A percentile compares a stretch with the other conserved stretches of the same genome.
phyloP scores from a whole-genome alignment of 192 early-diverging fungal genomes.

The Thamnidium elegans region DNA sequence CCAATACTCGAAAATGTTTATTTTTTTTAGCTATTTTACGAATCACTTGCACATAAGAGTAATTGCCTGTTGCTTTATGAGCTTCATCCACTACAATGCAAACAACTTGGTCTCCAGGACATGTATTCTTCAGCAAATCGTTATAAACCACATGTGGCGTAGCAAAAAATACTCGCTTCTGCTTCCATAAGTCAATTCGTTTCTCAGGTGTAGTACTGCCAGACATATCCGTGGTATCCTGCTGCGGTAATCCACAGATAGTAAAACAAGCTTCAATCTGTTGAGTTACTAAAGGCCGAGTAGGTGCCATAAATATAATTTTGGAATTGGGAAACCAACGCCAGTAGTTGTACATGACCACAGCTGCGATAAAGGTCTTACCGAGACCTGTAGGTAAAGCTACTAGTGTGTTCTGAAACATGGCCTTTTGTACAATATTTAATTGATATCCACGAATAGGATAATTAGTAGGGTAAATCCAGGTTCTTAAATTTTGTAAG shows the following conservation, averaged over 20 bases:
- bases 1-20: conserved; percentile 70
- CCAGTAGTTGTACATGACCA: conserved; percentile 87
- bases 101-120: conserved; percentile 61
- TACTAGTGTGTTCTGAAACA: conserved; percentile 85
- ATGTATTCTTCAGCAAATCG: conserved; percentile 67
- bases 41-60: conserved; percentile 79
- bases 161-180: conserved; percentile 76
- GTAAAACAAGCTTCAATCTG: conserved; percentile 87
- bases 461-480: conserved; percentile 78
- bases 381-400: conserved; percentile 84
- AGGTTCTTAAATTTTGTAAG: conserved; percentile 44
- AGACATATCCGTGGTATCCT: conserved; percentile 63
- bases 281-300: conserved; percentile 86
- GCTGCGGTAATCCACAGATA: conserved; percentile 73
- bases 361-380: conserved; percentile 94
- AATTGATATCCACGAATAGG: conserved; percentile 82
- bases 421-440: conserved; percentile 72
- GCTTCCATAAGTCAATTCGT: conserved; percentile 58
- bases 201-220: conserved; percentile 50
- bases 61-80: conserved; percentile 81
- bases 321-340: conserved; percentile 89
- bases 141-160: conserved; percentile 90
- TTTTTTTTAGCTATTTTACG: conserved; percentile 48
- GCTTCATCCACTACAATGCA: conserved; percentile 91
- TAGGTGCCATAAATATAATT: conserved; percentile 90